Percentiles rank a stretch among this genome's conserved stretches.
phyloP scores from a whole-genome alignment of 345 rosid genomes.

The Eucalyptus erythrocorys region DNA sequence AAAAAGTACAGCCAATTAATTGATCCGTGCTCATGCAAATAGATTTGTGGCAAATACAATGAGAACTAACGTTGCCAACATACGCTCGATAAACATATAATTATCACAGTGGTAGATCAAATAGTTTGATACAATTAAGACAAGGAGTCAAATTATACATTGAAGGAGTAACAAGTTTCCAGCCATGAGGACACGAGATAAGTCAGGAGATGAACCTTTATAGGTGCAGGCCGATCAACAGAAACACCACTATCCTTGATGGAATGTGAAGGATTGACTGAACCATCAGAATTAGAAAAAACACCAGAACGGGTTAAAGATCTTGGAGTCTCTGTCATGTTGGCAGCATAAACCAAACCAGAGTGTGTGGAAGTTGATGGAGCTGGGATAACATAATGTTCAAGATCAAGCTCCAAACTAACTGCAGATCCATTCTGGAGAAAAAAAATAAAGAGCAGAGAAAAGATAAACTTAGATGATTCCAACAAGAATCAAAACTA shows the following conservation, averaged over 20 bases:
- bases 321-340: slow-evolving; percentile 89
- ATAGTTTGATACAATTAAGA: not conserved
- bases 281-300: slow-evolving; percentile 33
- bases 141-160: not conserved
- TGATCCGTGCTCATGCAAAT: not conserved
- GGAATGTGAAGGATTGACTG: slow-evolving; percentile 10
- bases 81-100: not conserved
- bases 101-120: not conserved
- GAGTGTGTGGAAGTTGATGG: slow-evolving; percentile 76
- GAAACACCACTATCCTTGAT: slow-evolving; percentile 23
- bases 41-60: not conserved
- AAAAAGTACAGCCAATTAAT: not conserved
- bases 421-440: slow-evolving; percentile 57
- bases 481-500: not conserved
- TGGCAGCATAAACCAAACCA: slow-evolving; percentile 73
- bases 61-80: not conserved
- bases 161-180: not conserved
- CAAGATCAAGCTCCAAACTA: slow-evolving; percentile 94
- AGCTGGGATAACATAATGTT: slow-evolving; percentile 92
- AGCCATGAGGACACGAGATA: not conserved
- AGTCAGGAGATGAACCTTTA: slow-evolving; percentile 51
- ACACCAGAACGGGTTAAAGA: slow-evolving; percentile 35
- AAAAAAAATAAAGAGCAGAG: not conserved
- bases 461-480: not conserved
- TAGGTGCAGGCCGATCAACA: slow-evolving; percentile 48